Base-by-base conservation (phyloP, 371 early-diverging fungal species). In the Zopfochytrium polystomum region DNA sequence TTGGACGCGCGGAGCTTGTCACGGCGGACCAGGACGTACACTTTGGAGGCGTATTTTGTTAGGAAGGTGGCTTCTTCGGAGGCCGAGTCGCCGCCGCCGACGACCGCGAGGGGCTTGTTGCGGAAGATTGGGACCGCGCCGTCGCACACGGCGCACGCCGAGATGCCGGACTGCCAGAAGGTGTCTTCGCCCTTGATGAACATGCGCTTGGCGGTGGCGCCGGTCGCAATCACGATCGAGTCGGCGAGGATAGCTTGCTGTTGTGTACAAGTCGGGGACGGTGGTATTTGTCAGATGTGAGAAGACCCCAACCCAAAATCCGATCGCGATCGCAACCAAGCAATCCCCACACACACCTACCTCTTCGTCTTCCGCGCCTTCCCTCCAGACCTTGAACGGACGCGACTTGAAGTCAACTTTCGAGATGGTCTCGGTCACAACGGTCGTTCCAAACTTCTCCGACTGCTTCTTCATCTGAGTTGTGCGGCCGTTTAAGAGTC, bases 41-140 rank as follows among this genome's bases (percentile, higher is more conserved):
- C 88, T 52, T 83, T 80, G 25, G 65, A 71, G 18, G 84, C 85
- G 67, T 85, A 85, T 49, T 79, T 73, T 9, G 85, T 75, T 30
- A 88, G 65, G 68, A 80, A 88, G 15, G 66, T 67, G 11, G 82
- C 81, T 63, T 88, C 88, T 59, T 85, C 88, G 86, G 87, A 43
- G 87, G 87, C 52, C 87, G 79, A n/a, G n/a, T n/a, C n/a, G n/a
- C n/a, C n/a, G n/a, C n/a, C n/a, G n/a, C n/a, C n/a, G n/a, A n/a
- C n/a, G 18, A 88, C 86, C 32, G 73, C 78, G 27, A 80, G 62
- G 3, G 69, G 47, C 81, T 95, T 91, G 75, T 95, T 88, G 60
- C 91, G 86, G 83, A 93, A 98, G 59, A 98, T 93, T 27, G 98
- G 98, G 18, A 89, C n/a, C n/a, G n/a, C n/a, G n/a, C n/a, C n/a